Percentiles rank a stretch among this genome's conserved stretches.
These are phyloP conservation scores for Posidonia australis DNA, from an alignment of 106 monocot genomes.

Conservation along the genomic window DNA sequence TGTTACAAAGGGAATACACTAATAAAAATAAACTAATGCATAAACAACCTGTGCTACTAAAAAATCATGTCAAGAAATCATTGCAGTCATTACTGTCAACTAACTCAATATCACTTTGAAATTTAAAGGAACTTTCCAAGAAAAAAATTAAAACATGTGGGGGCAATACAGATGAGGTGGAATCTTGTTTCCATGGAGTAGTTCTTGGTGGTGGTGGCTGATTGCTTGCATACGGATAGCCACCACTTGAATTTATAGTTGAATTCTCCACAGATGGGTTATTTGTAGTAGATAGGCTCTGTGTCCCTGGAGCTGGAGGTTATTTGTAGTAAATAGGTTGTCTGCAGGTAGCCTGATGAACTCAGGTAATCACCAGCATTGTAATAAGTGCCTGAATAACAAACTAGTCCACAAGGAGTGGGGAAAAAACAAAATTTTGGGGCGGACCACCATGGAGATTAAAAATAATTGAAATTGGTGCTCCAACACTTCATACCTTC, in stretches of 20 bases:
- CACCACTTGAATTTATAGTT: slow-evolving; percentile 18
- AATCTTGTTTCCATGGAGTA: slow-evolving; percentile 69
- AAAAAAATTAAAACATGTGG: slow-evolving; percentile 41
- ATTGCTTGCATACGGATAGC: slow-evolving; percentile 43
- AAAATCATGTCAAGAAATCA: no score
- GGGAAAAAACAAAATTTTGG: no score
- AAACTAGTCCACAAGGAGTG: no score
- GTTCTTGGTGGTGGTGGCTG: slow-evolving; percentile 99
- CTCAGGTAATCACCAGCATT: slow-evolving; percentile 93
- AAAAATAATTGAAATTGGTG: not conserved
- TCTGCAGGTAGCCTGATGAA: slow-evolving; percentile 51
- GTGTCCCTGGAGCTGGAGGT: slow-evolving; percentile 34
- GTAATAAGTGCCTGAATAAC: slow-evolving; percentile 86
- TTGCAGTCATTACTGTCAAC: not conserved
- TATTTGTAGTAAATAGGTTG: slow-evolving; percentile 2
- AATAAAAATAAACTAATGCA: no score
- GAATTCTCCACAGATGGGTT: slow-evolving; percentile 13
- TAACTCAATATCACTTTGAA: not conserved
- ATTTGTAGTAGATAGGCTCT: slow-evolving; percentile 14
- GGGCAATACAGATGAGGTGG: slow-evolving; percentile 24
- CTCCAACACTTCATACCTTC: no score
- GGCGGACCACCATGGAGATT: not conserved
- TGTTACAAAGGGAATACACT: no score
- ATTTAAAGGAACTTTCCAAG: not conserved
- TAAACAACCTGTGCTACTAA: no score